Evolutionary conservation across 139 green algal species (phyloP), one percentile per base, ranked within the genome.

Genomic region (Desmodesmus armatus): DNA sequence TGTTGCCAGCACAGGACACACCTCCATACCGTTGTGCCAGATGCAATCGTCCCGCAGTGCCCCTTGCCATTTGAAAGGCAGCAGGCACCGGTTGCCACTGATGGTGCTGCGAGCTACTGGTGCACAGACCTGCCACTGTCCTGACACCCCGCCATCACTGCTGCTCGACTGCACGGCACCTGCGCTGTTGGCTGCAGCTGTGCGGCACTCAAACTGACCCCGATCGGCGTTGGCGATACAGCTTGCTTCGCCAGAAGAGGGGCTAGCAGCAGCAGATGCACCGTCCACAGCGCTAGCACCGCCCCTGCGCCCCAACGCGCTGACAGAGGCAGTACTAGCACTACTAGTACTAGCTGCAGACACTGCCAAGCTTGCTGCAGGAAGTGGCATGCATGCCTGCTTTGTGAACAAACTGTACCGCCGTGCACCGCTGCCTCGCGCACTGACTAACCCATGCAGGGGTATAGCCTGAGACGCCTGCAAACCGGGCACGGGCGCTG

Each of bases 321-420:
- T 29, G 13, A 29, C 27, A 25, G 35, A 19, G 41, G 72, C 43
- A 29, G 41, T 41, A 21, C 15, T 11, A 25, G 35, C 35, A 13
- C 23, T 55, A 21, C 19, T 55, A 9, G 29, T 2, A 31, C 21
- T 15, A 78, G 55, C 70, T 15, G 55, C n/a, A 79, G 72, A 55
- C 21, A 41, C 72, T 19, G 43, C 72, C 27, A 79, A 29, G 27
- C 63, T 39, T 40, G 39, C 70, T 21, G 70, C 70, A 25, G 72
- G 72, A 27, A 65, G 13, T 2, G 11, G 11, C 29, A 17, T 79
- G 53, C 72, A 79, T 31, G 72, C 44, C 13, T 33, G 51, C 29
- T 53, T 41, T 3, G 43, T 65, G 44, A 31, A 43, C 44, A 79
- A 79, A 65, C 43, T 63, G 72, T 79, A 79, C 72, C 72, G 72